Evolutionary conservation across 805 yeast species (phyloP).

Genomic region (Candida ascalaphidarum): DNA sequence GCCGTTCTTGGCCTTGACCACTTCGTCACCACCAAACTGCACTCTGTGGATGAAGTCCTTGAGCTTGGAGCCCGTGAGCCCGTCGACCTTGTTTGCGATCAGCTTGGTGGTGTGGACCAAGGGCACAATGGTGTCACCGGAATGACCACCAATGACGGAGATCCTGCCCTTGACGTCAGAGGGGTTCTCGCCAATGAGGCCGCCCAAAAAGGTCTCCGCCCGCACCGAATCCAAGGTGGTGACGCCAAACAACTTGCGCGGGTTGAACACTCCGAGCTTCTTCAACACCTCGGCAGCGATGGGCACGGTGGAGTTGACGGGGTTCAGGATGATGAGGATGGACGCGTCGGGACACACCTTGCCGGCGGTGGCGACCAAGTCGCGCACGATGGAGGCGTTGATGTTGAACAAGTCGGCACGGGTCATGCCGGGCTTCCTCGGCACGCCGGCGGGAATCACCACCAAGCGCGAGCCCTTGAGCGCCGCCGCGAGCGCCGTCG

Average conservation of each 20-base stretch:
- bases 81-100: slow-evolving; percentile 10
- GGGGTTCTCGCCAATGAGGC: slow-evolving; percentile 23
- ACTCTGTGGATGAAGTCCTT: slow-evolving; percentile 10
- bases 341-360: slow-evolving; percentile 33
- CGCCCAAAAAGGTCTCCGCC: slow-evolving; percentile 38
- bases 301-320: slow-evolving; percentile 39
- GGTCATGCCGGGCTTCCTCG: slow-evolving; percentile 42
- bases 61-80: slow-evolving; percentile 9
- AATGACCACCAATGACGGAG: slow-evolving; percentile 39
- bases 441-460: slow-evolving; percentile 40
- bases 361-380: slow-evolving; percentile 32
- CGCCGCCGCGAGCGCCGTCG: slow-evolving; percentile 25
- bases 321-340: slow-evolving; percentile 37
- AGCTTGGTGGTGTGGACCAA: slow-evolving; percentile 14
- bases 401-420: slow-evolving; percentile 39
- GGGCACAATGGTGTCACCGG: slow-evolving; percentile 40
- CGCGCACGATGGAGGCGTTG: slow-evolving; percentile 36
- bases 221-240: slow-evolving; percentile 38
- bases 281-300: slow-evolving; percentile 42
- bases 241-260: slow-evolving; percentile 37
- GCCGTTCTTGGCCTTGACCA: slow-evolving; percentile 13
- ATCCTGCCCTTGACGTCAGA: slow-evolving; percentile 26
- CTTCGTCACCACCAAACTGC: slow-evolving; percentile 14
- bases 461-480: slow-evolving; percentile 31
- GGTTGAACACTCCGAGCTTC: slow-evolving; percentile 37